A percentile compares a stretch with the other conserved stretches of the same genome.
These are phyloP conservation scores for Fulvia fulva DNA, from an alignment of 2,329 filamentous ascomycete species.

Conservation along the genomic window DNA sequence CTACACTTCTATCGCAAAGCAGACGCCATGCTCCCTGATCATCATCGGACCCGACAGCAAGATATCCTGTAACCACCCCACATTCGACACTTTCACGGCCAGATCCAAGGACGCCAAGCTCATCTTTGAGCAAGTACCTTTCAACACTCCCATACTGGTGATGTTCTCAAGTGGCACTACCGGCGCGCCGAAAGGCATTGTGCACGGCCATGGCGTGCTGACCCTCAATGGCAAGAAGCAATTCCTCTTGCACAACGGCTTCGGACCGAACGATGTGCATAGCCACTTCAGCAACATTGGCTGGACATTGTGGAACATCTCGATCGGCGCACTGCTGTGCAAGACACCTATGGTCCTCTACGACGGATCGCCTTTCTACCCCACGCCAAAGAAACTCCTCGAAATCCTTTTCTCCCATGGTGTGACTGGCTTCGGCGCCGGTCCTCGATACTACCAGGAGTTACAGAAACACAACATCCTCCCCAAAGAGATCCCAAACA, in stretches of 20 bases:
- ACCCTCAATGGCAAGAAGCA: conserved; percentile 60
- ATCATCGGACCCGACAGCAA: conserved; percentile 3
- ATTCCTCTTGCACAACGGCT: conserved; percentile 47
- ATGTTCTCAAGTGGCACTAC: conserved; percentile 58
- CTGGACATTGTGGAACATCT: conserved; percentile 79
- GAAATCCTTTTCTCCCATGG: conserved; percentile 56
- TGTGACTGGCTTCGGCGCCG: conserved; percentile 69
- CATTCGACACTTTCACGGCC: conserved; percentile 1
- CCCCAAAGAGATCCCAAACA: conserved; percentile 2
- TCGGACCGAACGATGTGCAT: conserved; percentile 39
- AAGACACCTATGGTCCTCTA: conserved; percentile 65
- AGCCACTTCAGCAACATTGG: conserved; percentile 62
- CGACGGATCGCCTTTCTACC: conserved; percentile 73
- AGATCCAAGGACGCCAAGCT: background rate
- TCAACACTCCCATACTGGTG: conserved; percentile 6
- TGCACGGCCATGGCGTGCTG: conserved; percentile 62
- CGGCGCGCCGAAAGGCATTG: conserved; percentile 76
- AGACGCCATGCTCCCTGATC: conserved; percentile 1
- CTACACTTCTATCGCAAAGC: background rate
- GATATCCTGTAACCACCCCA: background rate
- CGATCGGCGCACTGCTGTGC: conserved; percentile 54
- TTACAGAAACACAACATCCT: conserved; percentile 50
- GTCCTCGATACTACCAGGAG: conserved; percentile 71
- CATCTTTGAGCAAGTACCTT: conserved; percentile 8
- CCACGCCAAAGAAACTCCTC: conserved; percentile 59